Base-by-base conservation (phyloP, 2,329 filamentous ascomycete species). In the Sporothrix protearum region DNA sequence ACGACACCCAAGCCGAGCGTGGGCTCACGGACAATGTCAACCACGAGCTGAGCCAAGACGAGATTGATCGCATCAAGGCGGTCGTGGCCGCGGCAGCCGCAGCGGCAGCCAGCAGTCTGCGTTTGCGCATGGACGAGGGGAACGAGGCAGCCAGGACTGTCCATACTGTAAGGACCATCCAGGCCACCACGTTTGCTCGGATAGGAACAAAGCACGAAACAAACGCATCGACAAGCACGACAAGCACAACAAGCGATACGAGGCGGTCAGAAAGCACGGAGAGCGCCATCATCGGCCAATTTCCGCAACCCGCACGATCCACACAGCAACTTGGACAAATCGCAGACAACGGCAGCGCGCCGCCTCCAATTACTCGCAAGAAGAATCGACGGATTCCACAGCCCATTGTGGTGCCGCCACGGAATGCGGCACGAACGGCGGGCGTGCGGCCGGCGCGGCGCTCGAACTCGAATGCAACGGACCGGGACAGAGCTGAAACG, bases 41-140 rank as follows among this genome's bases (percentile, higher is more conserved):
- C 59, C 61, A 51, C 49, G 55, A 57, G n/a, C 53, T 71, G 14
- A 72, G 51, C 70, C 71, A 73, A 39, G 83, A 81, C 2, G 87
- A 90, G 73, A 83, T 88, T 22, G 80, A 80, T 4, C 77, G 79
- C 63, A 85, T 89, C n/a, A 75, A 88, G 6, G 82, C 81, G 74
- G 83, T 81, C 1, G 88, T 86, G 30, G 72, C 73, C 0, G 72
- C 73, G 0, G 73, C 73, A 0, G 70, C 73, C 0, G 49, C 68
- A 0, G 49, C 45, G 0, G 73, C 73, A 3, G 71, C 70, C 28
- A 59, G 28, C 63, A 75, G 42, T 25, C 39, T 74, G 1, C 69
- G 71, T 3, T 30, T 73, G 14, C 68, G 73, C 6, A 49, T 69
- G 39, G 70, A 30, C 7, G 66, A 69, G 10, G 53, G 12, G 8